A percentile compares a stretch with the other conserved stretches of the same genome.
Conservation (phyloP, 2,329 filamentous ascomycete genomes). For the Saccharata proteae region DNA sequence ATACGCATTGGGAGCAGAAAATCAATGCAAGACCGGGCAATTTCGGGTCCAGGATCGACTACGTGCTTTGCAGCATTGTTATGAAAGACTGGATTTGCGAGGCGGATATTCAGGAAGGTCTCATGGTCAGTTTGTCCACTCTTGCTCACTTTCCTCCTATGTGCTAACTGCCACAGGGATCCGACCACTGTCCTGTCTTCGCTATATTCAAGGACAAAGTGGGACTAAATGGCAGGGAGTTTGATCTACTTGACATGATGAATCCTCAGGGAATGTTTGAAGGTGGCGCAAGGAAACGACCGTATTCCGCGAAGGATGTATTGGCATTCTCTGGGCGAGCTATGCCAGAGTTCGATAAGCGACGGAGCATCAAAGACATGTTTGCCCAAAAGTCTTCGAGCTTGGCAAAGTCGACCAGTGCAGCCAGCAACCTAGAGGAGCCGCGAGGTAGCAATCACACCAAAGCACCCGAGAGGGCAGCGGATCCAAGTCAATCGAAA, state of each 20-base stretch:
- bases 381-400: conserved; percentile 41
- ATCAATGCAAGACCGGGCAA: conserved; percentile 94
- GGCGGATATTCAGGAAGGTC: conserved; percentile 81
- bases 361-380: conserved; percentile 86
- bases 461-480: too few relatives aligned
- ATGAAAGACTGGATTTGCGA: conserved; percentile 71
- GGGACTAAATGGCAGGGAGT: conserved; percentile 32
- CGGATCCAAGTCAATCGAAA: too few relatives aligned
- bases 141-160: not conserved
- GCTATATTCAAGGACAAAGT: conserved; percentile 58
- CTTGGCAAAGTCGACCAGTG: not conserved
- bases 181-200: conserved; percentile 92
- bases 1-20: conserved; percentile 92
- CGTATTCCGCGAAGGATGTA: conserved; percentile 55
- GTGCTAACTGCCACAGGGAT: conserved; percentile 45
- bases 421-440: too few relatives aligned
- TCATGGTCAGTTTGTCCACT: conserved; percentile 44
- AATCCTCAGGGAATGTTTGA: conserved; percentile 64
- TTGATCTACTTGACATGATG: conserved; percentile 58
- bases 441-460: too few relatives aligned
- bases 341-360: conserved; percentile 76
- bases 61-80: conserved; percentile 68
- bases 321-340: conserved; percentile 68
- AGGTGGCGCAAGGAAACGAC: conserved; percentile 50
- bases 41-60: conserved; percentile 86